phyloP scores from a whole-genome alignment of 1,139 yeast genomes.

The Blastobotrys capitulatus region DNA sequence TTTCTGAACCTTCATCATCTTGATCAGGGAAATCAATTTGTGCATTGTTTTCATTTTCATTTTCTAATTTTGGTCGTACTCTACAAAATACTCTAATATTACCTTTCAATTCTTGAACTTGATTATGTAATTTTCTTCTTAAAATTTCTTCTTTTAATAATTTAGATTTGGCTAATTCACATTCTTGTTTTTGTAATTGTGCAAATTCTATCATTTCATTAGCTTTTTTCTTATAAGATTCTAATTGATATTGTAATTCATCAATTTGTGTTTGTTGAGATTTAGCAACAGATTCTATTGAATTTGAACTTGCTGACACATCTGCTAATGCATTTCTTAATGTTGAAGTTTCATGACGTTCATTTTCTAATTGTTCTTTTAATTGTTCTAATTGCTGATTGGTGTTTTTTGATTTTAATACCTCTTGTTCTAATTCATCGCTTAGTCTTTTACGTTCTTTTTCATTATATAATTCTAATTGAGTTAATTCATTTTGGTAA shows the following conservation, averaged over 20 bases:
- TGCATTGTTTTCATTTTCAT: slow-evolving; percentile 27
- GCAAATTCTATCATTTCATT: slow-evolving; percentile 17
- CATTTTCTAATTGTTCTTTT: slow-evolving; percentile 28
- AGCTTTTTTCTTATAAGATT: slow-evolving; percentile 14
- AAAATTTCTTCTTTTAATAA: slow-evolving; percentile 44
- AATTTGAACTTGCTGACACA: slow-evolving; percentile 16
- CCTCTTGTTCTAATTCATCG: slow-evolving; percentile 6
- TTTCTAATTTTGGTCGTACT: slow-evolving; percentile 52
- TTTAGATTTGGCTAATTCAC: slow-evolving; percentile 28
- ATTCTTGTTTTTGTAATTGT: slow-evolving; percentile 19
- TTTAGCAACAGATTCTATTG: slow-evolving; percentile 18
- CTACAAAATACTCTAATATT: slow-evolving; percentile 90
- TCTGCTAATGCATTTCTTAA: slow-evolving; percentile 16
- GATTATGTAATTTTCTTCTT: slow-evolving; percentile 68
- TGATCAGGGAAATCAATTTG: slow-evolving; percentile 46
- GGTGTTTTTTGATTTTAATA: slow-evolving; percentile 22
- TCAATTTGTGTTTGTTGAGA: slow-evolving; percentile 19
- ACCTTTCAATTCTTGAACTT: slow-evolving; percentile 81
- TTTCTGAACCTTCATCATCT: slow-evolving; percentile 47
- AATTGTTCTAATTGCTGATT: slow-evolving; percentile 20
- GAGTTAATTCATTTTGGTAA: slow-evolving; percentile 1
- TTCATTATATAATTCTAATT: slow-evolving; percentile 8
- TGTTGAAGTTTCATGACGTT: slow-evolving; percentile 30
- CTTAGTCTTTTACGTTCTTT: slow-evolving; percentile 18
- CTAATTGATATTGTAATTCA: slow-evolving; percentile 21